Conservation (phyloP, 306 rosid genomes). For the Dryas drummondii region DNA sequence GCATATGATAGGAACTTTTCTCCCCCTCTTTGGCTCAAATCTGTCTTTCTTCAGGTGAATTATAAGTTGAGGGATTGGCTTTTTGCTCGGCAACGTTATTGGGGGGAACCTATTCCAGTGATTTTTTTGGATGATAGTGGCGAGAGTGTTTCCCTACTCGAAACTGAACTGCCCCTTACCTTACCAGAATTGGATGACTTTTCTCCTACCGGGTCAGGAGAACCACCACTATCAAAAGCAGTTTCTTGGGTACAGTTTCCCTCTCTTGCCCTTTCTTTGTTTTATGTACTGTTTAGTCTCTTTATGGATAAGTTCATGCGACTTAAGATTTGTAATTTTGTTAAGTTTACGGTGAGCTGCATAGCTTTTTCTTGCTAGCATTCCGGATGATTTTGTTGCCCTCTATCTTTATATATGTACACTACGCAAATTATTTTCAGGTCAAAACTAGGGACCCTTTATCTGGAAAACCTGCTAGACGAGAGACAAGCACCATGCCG, state of each 20-base stretch:
- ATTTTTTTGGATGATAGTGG: slow-evolving; percentile 69
- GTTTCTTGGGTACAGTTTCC: slow-evolving; percentile 66
- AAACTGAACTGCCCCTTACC: slow-evolving; percentile 79
- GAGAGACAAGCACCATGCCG: slow-evolving; percentile 97
- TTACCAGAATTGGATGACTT: slow-evolving; percentile 97
- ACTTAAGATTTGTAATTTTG: background rate
- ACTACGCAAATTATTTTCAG: slow-evolving; percentile 37
- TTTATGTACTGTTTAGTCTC: slow-evolving; percentile 1
- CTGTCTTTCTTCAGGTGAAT: slow-evolving; percentile 63
- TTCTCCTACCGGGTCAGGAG: slow-evolving; percentile 95
- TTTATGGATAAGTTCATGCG: background rate
- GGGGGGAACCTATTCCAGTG: slow-evolving; percentile 99
- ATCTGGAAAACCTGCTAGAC: slow-evolving; percentile 80
- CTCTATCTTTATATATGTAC: background rate
- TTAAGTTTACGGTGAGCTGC: background rate
- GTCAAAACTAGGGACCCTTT: slow-evolving; percentile 58
- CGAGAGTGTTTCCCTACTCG: slow-evolving; percentile 68
- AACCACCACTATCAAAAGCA: slow-evolving; percentile 90
- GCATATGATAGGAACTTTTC: slow-evolving; percentile 21
- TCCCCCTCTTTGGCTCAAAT: slow-evolving; percentile 4
- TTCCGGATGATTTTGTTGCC: slow-evolving; percentile 12
- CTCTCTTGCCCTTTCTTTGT: background rate
- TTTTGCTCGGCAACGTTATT: slow-evolving; percentile 97
- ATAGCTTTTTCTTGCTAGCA: background rate
- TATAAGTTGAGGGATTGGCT: slow-evolving; percentile 98